phyloP scores from a whole-genome alignment of 805 yeast species.

The Clavispora vitiphila region DNA sequence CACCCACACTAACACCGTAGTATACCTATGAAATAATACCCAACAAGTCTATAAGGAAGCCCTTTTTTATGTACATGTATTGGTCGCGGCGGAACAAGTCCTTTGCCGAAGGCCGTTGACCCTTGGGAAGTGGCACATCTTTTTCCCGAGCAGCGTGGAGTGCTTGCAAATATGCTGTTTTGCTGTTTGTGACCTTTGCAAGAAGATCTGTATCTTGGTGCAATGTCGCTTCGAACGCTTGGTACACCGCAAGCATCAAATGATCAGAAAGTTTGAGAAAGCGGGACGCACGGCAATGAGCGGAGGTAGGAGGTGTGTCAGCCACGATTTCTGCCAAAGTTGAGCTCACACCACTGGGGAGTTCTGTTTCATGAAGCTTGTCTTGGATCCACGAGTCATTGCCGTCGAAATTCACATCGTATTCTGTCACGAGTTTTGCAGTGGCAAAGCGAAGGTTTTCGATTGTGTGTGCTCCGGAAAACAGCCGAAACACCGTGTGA shows the following conservation, averaged over 20 bases:
- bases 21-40: not conserved
- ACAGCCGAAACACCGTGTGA: conserved; percentile 15
- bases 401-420: conserved; percentile 7
- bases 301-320: not conserved
- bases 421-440: conserved; percentile 8
- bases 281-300: conserved; percentile 1
- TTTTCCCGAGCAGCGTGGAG: not conserved
- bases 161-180: not conserved
- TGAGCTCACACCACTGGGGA: conserved; percentile 6
- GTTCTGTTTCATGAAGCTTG: conserved; percentile 5
- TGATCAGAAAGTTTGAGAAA: conserved; percentile 11
- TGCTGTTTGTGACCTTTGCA: not conserved
- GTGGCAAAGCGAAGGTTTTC: conserved; percentile 9
- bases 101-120: not conserved
- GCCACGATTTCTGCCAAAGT: conserved; percentile 4
- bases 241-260: conserved; percentile 8
- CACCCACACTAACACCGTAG: not conserved
- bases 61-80: conserved; percentile 3
- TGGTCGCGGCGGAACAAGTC: conserved; percentile 1
- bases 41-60: conserved; percentile 2
- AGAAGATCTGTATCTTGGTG: not conserved
- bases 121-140: not conserved
- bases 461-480: conserved; percentile 2
- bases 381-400: conserved; percentile 12
- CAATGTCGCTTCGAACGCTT: not conserved